A percentile compares a stretch with the other conserved stretches of the same genome.
These are phyloP conservation scores for Diaporthe ilicicola DNA, from an alignment of 2,329 filamentous ascomycete genomes.

Conservation along the genomic window DNA sequence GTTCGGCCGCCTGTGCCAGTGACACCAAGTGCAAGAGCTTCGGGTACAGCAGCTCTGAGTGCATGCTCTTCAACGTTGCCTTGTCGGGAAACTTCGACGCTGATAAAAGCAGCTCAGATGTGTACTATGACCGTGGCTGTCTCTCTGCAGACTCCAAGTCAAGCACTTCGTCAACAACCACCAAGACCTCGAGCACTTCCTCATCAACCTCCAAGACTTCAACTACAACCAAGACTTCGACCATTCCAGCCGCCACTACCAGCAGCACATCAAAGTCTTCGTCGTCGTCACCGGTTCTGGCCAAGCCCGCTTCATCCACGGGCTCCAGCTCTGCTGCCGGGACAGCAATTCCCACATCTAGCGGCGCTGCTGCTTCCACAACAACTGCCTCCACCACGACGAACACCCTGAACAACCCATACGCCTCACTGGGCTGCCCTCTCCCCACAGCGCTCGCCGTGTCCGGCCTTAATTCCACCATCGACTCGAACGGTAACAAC, in stretches of 20 bases:
- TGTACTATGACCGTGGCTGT: slow-evolving; percentile 20
- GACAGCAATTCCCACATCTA: not conserved
- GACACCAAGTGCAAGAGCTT: slow-evolving; percentile 15
- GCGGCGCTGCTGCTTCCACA: not conserved
- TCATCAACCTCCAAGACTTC: not conserved
- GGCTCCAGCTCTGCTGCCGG: not conserved
- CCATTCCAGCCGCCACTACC: not conserved
- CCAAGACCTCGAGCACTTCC: not conserved
- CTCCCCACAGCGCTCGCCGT: not conserved
- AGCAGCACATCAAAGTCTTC: not conserved
- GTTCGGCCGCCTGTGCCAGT: not conserved
- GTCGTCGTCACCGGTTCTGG: not conserved
- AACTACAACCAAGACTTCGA: slow-evolving; percentile 3
- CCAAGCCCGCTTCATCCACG: not conserved
- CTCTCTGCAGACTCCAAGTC: not conserved
- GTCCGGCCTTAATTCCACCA: not conserved
- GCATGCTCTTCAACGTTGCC: slow-evolving; percentile 19
- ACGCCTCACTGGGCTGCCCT: not conserved
- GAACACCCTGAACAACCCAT: not conserved
- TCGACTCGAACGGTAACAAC: not conserved
- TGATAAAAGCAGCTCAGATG: not conserved
- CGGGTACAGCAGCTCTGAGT: not conserved
- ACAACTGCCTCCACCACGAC: not conserved
- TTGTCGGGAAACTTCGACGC: slow-evolving; percentile 15
- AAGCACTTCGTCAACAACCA: not conserved